Evolutionary conservation across 2,329 filamentous ascomycete species (phyloP).

Genomic region (Nemania serpens): DNA sequence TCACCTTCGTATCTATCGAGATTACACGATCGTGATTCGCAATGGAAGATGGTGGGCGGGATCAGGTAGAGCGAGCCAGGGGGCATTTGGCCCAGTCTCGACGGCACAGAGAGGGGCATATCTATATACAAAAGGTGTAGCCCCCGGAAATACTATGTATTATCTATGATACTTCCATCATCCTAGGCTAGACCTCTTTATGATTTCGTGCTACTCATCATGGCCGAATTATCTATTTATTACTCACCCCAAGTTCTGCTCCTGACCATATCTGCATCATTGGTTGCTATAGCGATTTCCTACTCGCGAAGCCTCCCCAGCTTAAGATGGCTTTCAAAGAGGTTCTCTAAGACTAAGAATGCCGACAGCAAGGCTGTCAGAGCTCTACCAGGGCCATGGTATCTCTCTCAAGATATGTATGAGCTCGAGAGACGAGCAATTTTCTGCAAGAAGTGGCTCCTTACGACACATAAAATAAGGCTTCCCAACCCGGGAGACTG

Average conservation of each 20-base stretch:
- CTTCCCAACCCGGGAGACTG: slow-evolving; percentile 27
- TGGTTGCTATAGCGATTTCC: slow-evolving; percentile 23
- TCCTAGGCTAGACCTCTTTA: not conserved
- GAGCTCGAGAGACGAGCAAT: slow-evolving; percentile 61
- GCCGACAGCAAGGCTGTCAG: slow-evolving; percentile 13
- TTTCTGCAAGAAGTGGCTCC: slow-evolving; percentile 61
- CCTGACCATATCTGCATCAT: slow-evolving; percentile 23
- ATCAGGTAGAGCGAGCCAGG: slow-evolving; percentile 5
- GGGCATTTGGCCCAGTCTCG: slow-evolving; percentile 6
- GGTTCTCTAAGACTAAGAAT: slow-evolving; percentile 15
- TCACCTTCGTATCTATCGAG: slow-evolving; percentile 3
- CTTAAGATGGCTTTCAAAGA: slow-evolving; percentile 11
- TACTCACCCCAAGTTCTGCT: slow-evolving; percentile 26
- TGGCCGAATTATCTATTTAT: slow-evolving; percentile 24
- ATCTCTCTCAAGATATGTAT: slow-evolving; percentile 57
- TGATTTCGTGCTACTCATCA: slow-evolving; percentile 8
- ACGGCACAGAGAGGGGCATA: not conserved
- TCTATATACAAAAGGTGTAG: slow-evolving; percentile 17
- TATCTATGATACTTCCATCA: not conserved
- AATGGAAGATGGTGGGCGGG: not conserved
- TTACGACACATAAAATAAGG: slow-evolving; percentile 51
- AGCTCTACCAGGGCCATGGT: slow-evolving; percentile 56
- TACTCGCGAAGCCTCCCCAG: slow-evolving; percentile 15
- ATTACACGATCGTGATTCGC: slow-evolving; percentile 1
- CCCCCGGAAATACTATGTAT: not conserved